A percentile compares a stretch with the other conserved stretches of the same genome.
Conservation (phyloP, 805 yeast genomes). For the Cyberlindnera saturnus region DNA sequence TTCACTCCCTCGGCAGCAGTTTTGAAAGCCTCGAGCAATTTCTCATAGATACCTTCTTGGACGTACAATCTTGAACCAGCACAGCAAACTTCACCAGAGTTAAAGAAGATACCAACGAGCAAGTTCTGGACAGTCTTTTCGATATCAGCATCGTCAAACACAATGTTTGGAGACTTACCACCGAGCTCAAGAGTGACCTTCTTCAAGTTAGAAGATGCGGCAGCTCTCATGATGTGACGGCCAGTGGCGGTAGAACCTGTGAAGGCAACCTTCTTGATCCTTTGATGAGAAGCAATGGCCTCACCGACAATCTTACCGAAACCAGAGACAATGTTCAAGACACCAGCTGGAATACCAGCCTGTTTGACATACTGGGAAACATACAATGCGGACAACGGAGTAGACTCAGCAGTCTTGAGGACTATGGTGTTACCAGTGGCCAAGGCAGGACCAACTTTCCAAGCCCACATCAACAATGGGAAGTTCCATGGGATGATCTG, state of each 20-base stretch:
- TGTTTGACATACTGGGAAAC: slow-evolving; percentile 63
- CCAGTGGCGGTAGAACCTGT: slow-evolving; percentile 93
- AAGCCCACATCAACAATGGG: slow-evolving; percentile 88
- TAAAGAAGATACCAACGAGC: slow-evolving; percentile 73
- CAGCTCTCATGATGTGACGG: slow-evolving; percentile 62
- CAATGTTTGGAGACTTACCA: slow-evolving; percentile 86
- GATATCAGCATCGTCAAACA: slow-evolving; percentile 69
- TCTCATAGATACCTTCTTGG: slow-evolving; percentile 66
- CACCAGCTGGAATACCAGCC: slow-evolving; percentile 92
- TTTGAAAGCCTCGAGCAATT: slow-evolving; percentile 53
- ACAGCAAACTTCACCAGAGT: slow-evolving; percentile 91
- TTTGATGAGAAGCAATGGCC: slow-evolving; percentile 70
- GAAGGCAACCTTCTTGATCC: slow-evolving; percentile 85
- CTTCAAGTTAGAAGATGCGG: slow-evolving; percentile 69
- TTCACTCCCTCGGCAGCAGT: slow-evolving; percentile 42
- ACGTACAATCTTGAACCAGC: slow-evolving; percentile 87
- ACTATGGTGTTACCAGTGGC: slow-evolving; percentile 89
- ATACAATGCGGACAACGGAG: slow-evolving; percentile 83
- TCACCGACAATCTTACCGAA: slow-evolving; percentile 82
- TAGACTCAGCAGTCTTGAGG: slow-evolving; percentile 85
- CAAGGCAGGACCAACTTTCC: slow-evolving; percentile 92
- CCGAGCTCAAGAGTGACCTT: slow-evolving; percentile 82
- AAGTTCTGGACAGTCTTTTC: slow-evolving; percentile 59
- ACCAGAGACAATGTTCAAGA: slow-evolving; percentile 81
- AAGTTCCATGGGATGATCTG: slow-evolving; percentile 97